Percentiles rank a stretch among this genome's conserved stretches.
phyloP scores from a whole-genome alignment of 2,329 filamentous ascomycete genomes.

The Annulohypoxylon truncatum region DNA sequence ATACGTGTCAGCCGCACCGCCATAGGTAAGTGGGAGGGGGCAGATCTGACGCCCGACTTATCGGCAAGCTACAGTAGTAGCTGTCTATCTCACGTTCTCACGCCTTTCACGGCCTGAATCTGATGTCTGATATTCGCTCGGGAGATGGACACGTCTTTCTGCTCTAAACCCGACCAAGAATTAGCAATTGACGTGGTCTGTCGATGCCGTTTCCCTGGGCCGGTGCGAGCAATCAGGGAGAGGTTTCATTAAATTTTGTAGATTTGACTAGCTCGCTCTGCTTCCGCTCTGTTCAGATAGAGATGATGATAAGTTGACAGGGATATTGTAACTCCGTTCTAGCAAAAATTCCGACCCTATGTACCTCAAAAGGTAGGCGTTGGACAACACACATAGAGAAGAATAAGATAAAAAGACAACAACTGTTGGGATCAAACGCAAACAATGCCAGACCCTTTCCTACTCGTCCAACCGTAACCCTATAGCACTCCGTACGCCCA shows the following conservation, averaged over 20 bases:
- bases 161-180: constrained; percentile 4
- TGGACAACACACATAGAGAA: constrained; percentile 26
- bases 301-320: constrained; percentile 11
- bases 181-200: constrained; percentile 1
- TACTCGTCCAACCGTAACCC: constrained; percentile 30
- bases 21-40: constrained; percentile 21
- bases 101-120: background rate
- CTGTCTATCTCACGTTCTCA: background rate
- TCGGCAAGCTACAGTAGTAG: constrained; percentile 23
- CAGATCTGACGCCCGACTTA: constrained; percentile 7
- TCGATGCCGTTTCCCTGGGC: background rate
- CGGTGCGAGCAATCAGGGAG: background rate
- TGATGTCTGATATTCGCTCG: background rate
- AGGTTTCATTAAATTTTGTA: constrained; percentile 20
- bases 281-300: constrained; percentile 12
- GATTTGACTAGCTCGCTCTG: constrained; percentile 25
- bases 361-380: constrained; percentile 18
- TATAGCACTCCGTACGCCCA: constrained; percentile 37
- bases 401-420: constrained; percentile 1
- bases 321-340: constrained; percentile 26
- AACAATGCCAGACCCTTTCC: constrained; percentile 22
- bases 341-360: constrained; percentile 13
- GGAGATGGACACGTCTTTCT: constrained; percentile 24
- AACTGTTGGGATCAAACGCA: constrained; percentile 20
- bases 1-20: constrained; percentile 39